A percentile compares a stretch with the other conserved stretches of the same genome.
Evolutionary conservation across 2,329 filamentous ascomycete genomes (phyloP).

Genomic region (Ophiosphaerella narmari): DNA sequence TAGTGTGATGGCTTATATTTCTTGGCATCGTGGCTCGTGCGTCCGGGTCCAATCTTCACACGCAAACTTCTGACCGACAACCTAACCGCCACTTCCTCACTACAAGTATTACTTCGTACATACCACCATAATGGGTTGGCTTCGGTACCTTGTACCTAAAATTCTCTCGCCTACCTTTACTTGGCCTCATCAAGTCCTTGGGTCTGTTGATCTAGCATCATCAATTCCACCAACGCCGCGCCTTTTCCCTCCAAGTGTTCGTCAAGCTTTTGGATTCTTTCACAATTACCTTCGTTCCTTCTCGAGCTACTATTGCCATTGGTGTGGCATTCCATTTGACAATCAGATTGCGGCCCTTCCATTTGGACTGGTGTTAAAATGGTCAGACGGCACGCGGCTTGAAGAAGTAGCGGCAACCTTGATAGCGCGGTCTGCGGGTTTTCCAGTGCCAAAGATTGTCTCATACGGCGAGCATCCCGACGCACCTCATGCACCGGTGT

Average conservation of each 20-base stretch:
- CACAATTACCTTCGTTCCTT: slow-evolving; percentile 8
- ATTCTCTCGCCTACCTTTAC: slow-evolving; percentile 14
- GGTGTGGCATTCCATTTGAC: slow-evolving; percentile 18
- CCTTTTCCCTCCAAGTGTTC: slow-evolving; percentile 9
- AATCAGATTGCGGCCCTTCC: slow-evolving; percentile 18
- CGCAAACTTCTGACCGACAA: too few species aligned
- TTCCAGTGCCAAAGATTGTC: slow-evolving; percentile 23
- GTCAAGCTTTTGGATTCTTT: slow-evolving; percentile 9
- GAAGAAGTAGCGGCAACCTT: slow-evolving; percentile 22
- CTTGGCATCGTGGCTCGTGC: too few species aligned
- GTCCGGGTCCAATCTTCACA: too few species aligned
- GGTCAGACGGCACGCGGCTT: slow-evolving; percentile 22
- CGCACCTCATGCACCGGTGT: slow-evolving; percentile 13
- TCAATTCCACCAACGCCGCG: slow-evolving; percentile 47
- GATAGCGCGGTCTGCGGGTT: slow-evolving; percentile 15
- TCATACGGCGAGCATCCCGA: slow-evolving; percentile 22
- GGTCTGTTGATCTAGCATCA: slow-evolving; percentile 58
- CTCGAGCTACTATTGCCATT: slow-evolving; percentile 13
- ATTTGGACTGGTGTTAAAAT: slow-evolving; percentile 23
- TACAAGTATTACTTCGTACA: too few species aligned
- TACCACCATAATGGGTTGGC: not conserved
- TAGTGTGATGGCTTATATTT: too few species aligned
- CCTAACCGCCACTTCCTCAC: too few species aligned
- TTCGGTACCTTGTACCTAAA: not conserved
- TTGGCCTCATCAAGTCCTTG: slow-evolving; percentile 13